Percentiles rank a stretch among this genome's conserved stretches.
These are phyloP conservation scores for Cadophora sp. DNA, from an alignment of 2,329 filamentous ascomycete genomes.

Conservation along the genomic window DNA sequence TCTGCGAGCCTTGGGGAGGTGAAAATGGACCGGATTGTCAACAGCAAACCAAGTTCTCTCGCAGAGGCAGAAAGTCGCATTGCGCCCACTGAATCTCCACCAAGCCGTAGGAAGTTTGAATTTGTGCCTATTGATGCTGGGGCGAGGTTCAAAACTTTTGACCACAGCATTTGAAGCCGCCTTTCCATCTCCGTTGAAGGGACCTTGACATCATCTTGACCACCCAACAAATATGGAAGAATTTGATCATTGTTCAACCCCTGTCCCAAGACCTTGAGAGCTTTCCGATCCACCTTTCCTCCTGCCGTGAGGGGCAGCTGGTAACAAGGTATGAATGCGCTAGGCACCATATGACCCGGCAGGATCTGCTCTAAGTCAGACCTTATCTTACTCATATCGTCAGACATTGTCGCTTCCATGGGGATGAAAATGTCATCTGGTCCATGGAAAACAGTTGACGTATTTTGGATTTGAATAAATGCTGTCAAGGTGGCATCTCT, in stretches of 20 bases:
- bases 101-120: slow-evolving; percentile 48
- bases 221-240: background rate
- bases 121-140: slow-evolving; percentile 31
- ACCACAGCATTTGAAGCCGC: slow-evolving; percentile 48
- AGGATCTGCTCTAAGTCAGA: slow-evolving; percentile 9
- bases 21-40: slow-evolving; percentile 28
- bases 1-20: slow-evolving; percentile 22
- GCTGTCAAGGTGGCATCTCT: slow-evolving; percentile 30
- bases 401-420: background rate
- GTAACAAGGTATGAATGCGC: slow-evolving; percentile 13
- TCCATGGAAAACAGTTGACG: background rate
- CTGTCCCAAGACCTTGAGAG: slow-evolving; percentile 5
- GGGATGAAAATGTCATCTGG: background rate
- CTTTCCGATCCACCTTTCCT: slow-evolving; percentile 18
- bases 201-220: background rate
- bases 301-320: background rate
- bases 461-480: slow-evolving; percentile 43
- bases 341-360: slow-evolving; percentile 16
- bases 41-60: slow-evolving; percentile 21
- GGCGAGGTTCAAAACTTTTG: slow-evolving; percentile 48
- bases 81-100: slow-evolving; percentile 53
- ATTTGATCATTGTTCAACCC: slow-evolving; percentile 3
- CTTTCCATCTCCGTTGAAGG: slow-evolving; percentile 25
- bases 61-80: slow-evolving; percentile 50
- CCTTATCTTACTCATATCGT: background rate